phyloP scores from a whole-genome alignment of 352 stramenopile species.

The Phytophthora syringae region DNA sequence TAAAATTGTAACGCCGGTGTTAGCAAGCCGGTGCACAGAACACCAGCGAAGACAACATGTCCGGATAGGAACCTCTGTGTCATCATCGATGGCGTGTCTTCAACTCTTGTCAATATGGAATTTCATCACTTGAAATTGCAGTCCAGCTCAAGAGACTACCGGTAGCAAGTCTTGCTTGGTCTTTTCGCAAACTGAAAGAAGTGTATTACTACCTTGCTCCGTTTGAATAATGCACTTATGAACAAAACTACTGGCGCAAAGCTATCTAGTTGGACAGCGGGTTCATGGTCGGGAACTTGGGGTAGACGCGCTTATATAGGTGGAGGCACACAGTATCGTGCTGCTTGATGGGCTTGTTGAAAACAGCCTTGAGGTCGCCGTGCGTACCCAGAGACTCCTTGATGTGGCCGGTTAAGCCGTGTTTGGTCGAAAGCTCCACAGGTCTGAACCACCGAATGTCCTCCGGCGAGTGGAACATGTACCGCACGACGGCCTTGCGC shows the following conservation, averaged over 20 bases:
- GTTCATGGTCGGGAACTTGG: slow-evolving; percentile 90
- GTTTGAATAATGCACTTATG: slow-evolving; percentile 31
- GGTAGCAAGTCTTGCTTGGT: no score
- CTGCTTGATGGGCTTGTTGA: slow-evolving; percentile 99
- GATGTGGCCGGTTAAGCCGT: slow-evolving; percentile 98
- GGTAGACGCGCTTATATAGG: slow-evolving; percentile 99
- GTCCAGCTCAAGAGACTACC: no score
- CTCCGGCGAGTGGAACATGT: slow-evolving; percentile 99
- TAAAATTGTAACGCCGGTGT: no score
- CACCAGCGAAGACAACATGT: no score
- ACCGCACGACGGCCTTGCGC: slow-evolving; percentile 97
- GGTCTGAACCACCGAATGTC: slow-evolving; percentile 99
- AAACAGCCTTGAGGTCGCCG: slow-evolving; percentile 99
- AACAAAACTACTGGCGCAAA: slow-evolving; percentile 27
- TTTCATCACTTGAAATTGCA: no score
- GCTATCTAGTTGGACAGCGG: slow-evolving; percentile 39
- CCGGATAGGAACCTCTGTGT: no score
- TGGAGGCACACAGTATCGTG: slow-evolving; percentile 99
- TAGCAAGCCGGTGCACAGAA: no score
- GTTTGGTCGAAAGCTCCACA: slow-evolving; percentile 97
- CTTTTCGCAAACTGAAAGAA: no score
- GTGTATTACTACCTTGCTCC: no score
- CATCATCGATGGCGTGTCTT: no score
- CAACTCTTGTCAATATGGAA: no score
- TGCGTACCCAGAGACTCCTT: slow-evolving; percentile 98